Evolutionary conservation across 805 yeast species (phyloP).

Genomic region (Myxozyma mucilagina): DNA sequence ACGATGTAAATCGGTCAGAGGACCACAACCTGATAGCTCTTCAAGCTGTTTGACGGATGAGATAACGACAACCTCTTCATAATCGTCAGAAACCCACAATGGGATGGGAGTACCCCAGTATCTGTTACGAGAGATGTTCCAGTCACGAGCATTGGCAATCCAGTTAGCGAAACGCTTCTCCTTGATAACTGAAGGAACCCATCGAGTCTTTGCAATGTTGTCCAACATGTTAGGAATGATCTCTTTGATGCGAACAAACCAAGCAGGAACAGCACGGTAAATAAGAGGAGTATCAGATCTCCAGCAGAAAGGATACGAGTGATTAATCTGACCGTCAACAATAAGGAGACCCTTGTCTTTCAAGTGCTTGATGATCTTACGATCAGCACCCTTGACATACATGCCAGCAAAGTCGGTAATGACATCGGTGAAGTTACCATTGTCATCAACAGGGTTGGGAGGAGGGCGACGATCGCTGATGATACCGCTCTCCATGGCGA

Average conservation of each 20-base stretch:
- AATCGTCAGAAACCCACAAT: constrained; percentile 93
- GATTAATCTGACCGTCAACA: constrained; percentile 79
- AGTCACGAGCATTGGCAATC: constrained; percentile 98
- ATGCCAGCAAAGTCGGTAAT: constrained; percentile 76
- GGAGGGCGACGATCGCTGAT: constrained; percentile 67
- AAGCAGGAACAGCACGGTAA: constrained; percentile 96
- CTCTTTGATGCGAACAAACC: constrained; percentile 92
- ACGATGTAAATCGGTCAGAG: constrained; percentile 90
- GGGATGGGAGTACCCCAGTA: constrained; percentile 99
- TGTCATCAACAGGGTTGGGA: constrained; percentile 94
- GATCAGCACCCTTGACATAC: constrained; percentile 95
- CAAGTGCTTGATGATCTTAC: constrained; percentile 79
- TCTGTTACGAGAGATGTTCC: constrained; percentile 98
- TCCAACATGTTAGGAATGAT: constrained; percentile 85
- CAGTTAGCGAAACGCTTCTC: constrained; percentile 96
- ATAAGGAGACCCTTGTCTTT: constrained; percentile 75
- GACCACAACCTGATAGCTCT: constrained; percentile 71
- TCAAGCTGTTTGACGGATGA: constrained; percentile 88
- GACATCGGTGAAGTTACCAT: constrained; percentile 76
- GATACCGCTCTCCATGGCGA: constrained; percentile 73
- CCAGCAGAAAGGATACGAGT: constrained; percentile 99
- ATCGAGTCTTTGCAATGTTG: constrained; percentile 80
- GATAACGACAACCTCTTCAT: constrained; percentile 86
- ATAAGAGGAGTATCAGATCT: constrained; percentile 97
- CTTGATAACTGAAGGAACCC: constrained; percentile 92